Evolutionary conservation across 2,329 filamentous ascomycete genomes (phyloP), one percentile per base, ranked within the genome.

Genomic region (Capronia americana): DNA sequence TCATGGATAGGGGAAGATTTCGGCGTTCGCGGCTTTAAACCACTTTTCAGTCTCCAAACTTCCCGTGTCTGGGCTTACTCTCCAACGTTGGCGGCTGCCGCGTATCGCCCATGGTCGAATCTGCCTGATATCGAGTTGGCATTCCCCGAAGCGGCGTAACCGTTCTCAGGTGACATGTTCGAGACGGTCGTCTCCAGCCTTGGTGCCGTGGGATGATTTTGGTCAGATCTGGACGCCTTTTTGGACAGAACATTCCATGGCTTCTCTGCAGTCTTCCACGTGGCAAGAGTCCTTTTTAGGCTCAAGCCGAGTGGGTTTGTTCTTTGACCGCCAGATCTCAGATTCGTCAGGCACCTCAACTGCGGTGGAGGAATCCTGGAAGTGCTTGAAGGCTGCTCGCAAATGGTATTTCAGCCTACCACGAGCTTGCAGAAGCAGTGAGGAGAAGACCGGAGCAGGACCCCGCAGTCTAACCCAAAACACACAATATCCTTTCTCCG

Each of bases 251-350:
- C 32, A 28, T 61, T 51, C 46, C 32, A 61, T 44, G 34, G 28
- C 28, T 61, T 61, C 58, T 32, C 23, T 54, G 30, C 58, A 61
- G 58, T 53, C 44, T 24, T 28, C 46, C 58, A 61, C 58, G 58
- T 61, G 58, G 58, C 58, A 26, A n/a, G 26, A 30, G 51, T 28
- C 26, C 32, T 23, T 46, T 56, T 56, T 55, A 56, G 60, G 60
- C 50, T 62, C 60, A 32, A 55, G 51, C 60, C 60, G 50, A 44
- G 50, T 55, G 50, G 60, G 24, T 23, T 50, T 34, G n/a, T 17
- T 50, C 48, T 62, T 62, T 50, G 60, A 46, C 50, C 60, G 51
- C 51, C 50, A 26, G 59, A 62, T 55, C 60, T 56, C 34, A 56
- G 53, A 55, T 62, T 56, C 24, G 41, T 28, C 53, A 55, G 34